Evolutionary conservation across 1,284 basidiomycete species (phyloP), one percentile per base, ranked within the genome.

Genomic region (Apiotrichum laibachii): DNA sequence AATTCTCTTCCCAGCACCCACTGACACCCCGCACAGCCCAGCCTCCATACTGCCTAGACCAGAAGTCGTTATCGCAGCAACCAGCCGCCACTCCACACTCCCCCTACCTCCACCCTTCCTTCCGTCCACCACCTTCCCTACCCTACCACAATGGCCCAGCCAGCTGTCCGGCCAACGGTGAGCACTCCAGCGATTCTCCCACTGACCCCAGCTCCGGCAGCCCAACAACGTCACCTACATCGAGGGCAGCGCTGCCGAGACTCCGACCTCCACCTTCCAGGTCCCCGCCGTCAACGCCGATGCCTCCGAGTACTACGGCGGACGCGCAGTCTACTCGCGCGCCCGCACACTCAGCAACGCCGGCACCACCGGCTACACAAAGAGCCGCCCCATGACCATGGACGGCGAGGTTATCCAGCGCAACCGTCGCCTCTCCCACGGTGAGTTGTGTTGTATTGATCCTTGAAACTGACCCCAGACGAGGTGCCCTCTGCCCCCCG

Each of bases 301-400:
- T 59, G 85, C 90, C 10, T 81, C 85, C n/a, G 84, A 85, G 16
- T 93, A 92, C 79, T 93, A 93, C 69, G 88, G 88, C 48, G 85
- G 85, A 34, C 83, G 82, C 53, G 87, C 91, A 67, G 82, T 86
- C 10, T 88, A 85, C 76, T 85, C 85, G 71, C 86, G 90, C 63
- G 85, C 88, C 26, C 82, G 91, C 67, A 93, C 91, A 1, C 93
- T 92, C 77, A 91, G 89, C 67, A 85, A 85, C 61, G 90, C 86
- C 81, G 50, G 85, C 84, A 67, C 76, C 83, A 51, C 82, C 63
- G 85, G 85, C 16, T 87, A 87, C 73, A 84, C 83, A 64, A 77
- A 85, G 82, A 57, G 75, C 77, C 67, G 75, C 46, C 78, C 77
- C 1, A 86, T 87, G 33, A 81, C 83, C 19, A 90, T 92, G 74